Conservation (phyloP, 257 asterid species). For the Dorcoceras hygrometricum region DNA sequence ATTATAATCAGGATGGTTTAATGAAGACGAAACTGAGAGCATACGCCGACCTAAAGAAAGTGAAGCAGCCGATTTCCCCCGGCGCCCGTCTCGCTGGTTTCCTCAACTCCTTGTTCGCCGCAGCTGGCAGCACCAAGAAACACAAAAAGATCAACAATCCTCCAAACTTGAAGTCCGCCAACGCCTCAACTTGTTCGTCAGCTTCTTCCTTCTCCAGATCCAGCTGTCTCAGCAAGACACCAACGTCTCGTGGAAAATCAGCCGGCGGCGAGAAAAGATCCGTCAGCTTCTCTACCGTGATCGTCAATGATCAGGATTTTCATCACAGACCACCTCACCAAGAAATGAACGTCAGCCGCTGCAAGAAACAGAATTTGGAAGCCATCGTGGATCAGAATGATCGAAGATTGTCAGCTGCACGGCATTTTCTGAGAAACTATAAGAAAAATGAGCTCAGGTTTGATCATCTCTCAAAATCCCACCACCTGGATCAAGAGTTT, state of each 20-base stretch:
- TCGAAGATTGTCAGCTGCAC: constrained; percentile 49
- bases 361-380: not conserved
- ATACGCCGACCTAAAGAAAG: constrained; percentile 78
- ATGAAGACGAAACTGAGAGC: constrained; percentile 62
- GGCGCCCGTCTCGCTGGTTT: constrained; percentile 74
- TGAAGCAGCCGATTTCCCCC: constrained; percentile 85
- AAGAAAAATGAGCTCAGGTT: constrained; percentile 38
- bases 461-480: constrained; percentile 25
- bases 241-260: constrained; percentile 61
- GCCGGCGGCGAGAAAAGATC: constrained; percentile 61
- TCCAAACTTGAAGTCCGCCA: constrained; percentile 47
- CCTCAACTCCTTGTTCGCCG: constrained; percentile 66
- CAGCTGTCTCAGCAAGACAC: constrained; percentile 70
- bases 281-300: constrained; percentile 69
- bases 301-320: constrained; percentile 68
- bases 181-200: constrained; percentile 71
- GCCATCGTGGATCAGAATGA: constrained; percentile 46
- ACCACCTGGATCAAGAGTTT: constrained; percentile 21
- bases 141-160: constrained; percentile 37
- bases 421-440: constrained; percentile 56
- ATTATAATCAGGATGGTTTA: constrained; percentile 47
- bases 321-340: constrained; percentile 46
- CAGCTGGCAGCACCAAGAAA: constrained; percentile 48
- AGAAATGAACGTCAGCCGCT: constrained; percentile 11
- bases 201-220: constrained; percentile 90